Evolutionary conservation across 345 rosid genomes (phyloP), one percentile per base, ranked within the genome.

Genomic region (Eutrema yunnanense): DNA sequence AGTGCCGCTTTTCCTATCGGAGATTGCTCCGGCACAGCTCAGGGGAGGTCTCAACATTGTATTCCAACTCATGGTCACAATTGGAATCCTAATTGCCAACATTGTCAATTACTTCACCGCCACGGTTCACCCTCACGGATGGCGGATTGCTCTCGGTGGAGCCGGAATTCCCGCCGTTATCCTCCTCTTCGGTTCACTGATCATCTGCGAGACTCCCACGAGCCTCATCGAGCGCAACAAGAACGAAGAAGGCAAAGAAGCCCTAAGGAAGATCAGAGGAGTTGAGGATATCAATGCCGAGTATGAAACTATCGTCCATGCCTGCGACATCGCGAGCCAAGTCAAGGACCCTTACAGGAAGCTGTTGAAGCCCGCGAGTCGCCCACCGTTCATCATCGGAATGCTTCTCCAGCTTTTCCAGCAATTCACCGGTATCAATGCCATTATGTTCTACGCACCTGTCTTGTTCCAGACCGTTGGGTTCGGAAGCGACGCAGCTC

Each of bases 381-480:
- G 74, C 46, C 90, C 94, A 5, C 94, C 85, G 5, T 69, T 85
- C 5, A 51, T 85, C 8, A 85, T 85, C 4, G 90, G 81, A 16
- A 67, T 85, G 48, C 8, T 69, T 80, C 63, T 88, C 4, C 92
- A 84, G 70, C 54, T 85, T 11, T 90, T 88, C 38, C 92, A 83
- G 66, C 90, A 88, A 14, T 83, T 88, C 36, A 88, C 90, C 1
- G 85, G 92, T 43, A 90, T 88, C 67, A 88, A 86, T 53, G 87
- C 88, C 2, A 8, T 79, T 0, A 78, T 90, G 65, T 84, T 84
- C 47, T 79, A 87, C 0, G 82, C 92, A 5, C 96, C 92, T 0
- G 85, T 86, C n/a, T 58, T 89, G 38, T 89, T 89, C 78, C 87
- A 87, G 56, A 89, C 89, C 0, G 79, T 87, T 54, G 96, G 92